Conservation (phyloP, 768 basidiomycete genomes). For the Dacryopinax primogenitus region DNA sequence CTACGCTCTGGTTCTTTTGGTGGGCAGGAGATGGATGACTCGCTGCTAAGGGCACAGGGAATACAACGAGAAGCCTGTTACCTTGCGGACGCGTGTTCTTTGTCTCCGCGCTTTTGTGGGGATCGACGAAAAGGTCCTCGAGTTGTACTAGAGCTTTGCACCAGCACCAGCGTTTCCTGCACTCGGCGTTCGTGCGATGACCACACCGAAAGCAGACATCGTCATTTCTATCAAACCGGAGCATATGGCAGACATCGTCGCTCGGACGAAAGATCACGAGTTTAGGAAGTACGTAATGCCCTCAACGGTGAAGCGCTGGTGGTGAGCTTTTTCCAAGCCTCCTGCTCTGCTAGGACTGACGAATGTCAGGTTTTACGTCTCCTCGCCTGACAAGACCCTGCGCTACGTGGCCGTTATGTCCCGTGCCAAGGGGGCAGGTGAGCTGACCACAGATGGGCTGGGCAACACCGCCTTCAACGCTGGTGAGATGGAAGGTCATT, state of each 20-base stretch:
- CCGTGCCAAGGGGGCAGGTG: constrained; percentile 26
- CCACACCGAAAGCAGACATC: constrained; percentile 22
- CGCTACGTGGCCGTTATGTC: constrained; percentile 25
- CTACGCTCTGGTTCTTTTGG: no score
- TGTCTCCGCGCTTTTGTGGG: no score
- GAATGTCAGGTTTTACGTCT: constrained; percentile 17
- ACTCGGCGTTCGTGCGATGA: background rate
- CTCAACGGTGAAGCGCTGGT: constrained; percentile 23
- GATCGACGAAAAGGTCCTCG: no score
- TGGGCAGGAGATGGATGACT: no score
- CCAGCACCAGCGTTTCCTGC: no score
- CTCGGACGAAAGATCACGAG: constrained; percentile 30
- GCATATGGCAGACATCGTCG: constrained; percentile 25
- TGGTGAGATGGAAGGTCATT: constrained; percentile 25
- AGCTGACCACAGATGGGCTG: constrained; percentile 25
- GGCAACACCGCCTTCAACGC: constrained; percentile 31
- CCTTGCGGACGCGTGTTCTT: no score
- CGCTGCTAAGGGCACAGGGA: no score
- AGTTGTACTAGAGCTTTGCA: no score
- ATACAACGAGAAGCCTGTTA: no score
- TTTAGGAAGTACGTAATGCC: constrained; percentile 27
- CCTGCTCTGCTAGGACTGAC: constrained; percentile 25
- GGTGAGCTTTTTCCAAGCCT: constrained; percentile 25
- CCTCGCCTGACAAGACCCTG: background rate
- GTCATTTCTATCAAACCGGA: constrained; percentile 27